Evolutionary conservation across 306 rosid genomes (phyloP).

Genomic region (Alnus glutinosa): DNA sequence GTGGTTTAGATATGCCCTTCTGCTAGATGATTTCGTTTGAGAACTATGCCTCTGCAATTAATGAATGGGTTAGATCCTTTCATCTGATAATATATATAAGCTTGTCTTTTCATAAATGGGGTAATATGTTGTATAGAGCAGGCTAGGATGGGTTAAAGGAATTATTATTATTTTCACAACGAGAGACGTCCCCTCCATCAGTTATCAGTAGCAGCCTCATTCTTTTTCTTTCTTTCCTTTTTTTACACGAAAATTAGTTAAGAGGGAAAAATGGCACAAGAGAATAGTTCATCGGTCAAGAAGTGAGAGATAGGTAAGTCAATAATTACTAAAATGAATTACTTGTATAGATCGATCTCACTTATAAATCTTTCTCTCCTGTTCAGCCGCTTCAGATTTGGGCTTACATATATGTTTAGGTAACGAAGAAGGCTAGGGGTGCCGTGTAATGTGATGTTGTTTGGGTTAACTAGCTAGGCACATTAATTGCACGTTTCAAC

Average conservation of each 20-base stretch:
- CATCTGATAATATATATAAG: not conserved
- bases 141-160: too few species aligned
- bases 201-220: too few species aligned
- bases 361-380: too few species aligned
- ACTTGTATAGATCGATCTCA: too few species aligned
- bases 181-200: constrained; percentile 17
- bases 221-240: too few species aligned
- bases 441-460: constrained; percentile 19
- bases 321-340: too few species aligned
- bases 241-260: too few species aligned
- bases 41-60: constrained; percentile 29
- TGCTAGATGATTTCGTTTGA: constrained; percentile 13
- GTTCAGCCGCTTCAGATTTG: constrained; percentile 18
- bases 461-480: constrained; percentile 4
- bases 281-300: too few species aligned
- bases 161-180: constrained; percentile 19
- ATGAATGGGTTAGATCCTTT: constrained; percentile 39
- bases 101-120: constrained; percentile 31
- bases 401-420: not conserved
- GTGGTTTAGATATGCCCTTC: not conserved
- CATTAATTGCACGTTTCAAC: constrained; percentile 9
- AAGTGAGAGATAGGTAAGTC: too few species aligned
- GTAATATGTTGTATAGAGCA: not conserved
- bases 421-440: not conserved
- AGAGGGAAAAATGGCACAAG: constrained; percentile 24